Evolutionary conservation across 1,284 basidiomycete species (phyloP).

Genomic region (Leccinum subfulvum): DNA sequence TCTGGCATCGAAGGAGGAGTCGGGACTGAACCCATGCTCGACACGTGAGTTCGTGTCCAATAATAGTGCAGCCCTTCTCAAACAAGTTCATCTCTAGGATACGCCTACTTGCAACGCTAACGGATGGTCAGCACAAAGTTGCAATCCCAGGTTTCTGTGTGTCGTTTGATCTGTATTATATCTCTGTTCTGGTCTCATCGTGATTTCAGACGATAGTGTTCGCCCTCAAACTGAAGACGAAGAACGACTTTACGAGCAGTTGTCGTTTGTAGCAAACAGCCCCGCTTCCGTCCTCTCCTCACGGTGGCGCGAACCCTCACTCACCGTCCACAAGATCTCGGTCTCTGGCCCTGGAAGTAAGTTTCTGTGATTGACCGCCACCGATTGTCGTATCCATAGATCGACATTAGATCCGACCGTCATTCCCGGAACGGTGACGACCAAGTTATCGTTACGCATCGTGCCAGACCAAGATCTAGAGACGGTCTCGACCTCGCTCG

Average conservation of each 20-base stretch:
- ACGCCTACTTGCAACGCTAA: slow-evolving; percentile 73
- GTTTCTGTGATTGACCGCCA: slow-evolving; percentile 21
- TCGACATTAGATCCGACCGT: slow-evolving; percentile 69
- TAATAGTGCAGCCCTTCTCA: background rate
- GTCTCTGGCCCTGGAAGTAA: slow-evolving; percentile 75
- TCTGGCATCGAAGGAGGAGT: slow-evolving; percentile 94
- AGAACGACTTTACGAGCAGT: slow-evolving; percentile 60
- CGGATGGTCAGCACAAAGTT: slow-evolving; percentile 57
- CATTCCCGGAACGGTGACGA: slow-evolving; percentile 79
- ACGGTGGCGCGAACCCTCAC: slow-evolving; percentile 77
- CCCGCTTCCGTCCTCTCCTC: slow-evolving; percentile 67
- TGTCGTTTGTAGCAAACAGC: slow-evolving; percentile 67
- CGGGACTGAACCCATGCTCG: slow-evolving; percentile 86
- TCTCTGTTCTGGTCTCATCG: slow-evolving; percentile 1
- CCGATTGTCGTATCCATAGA: slow-evolving; percentile 1
- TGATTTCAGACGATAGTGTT: slow-evolving; percentile 69
- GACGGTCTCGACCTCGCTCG: slow-evolving; percentile 62
- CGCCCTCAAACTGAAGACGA: slow-evolving; percentile 68
- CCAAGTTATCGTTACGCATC: slow-evolving; percentile 85
- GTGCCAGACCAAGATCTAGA: slow-evolving; percentile 91
- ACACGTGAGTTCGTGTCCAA: slow-evolving; percentile 58
- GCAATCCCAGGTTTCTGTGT: slow-evolving; percentile 84
- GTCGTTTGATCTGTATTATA: slow-evolving; percentile 9
- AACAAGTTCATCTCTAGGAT: slow-evolving; percentile 51
- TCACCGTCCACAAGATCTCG: slow-evolving; percentile 71